These are phyloP conservation scores for Talaromyces wortmannii DNA, from an alignment of 495 filamentous ascomycete species.

Conservation along the genomic window DNA sequence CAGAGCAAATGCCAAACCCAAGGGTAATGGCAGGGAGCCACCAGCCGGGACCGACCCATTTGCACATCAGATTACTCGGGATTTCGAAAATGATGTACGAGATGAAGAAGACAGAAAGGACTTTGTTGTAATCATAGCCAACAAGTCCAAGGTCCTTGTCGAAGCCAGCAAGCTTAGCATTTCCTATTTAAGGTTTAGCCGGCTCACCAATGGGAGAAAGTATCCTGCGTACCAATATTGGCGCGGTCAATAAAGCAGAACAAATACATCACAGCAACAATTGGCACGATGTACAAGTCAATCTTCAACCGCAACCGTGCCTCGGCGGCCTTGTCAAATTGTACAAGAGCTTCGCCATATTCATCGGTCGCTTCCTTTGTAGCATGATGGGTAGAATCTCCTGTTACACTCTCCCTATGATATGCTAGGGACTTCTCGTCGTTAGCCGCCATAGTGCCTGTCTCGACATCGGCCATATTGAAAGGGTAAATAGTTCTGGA, in stretches of 20 bases:
- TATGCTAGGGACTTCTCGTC: too few relatives aligned
- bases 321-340: slow-evolving; percentile 55
- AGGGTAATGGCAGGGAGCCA: slow-evolving; percentile 41
- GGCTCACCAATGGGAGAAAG: background rate
- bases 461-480: too few relatives aligned
- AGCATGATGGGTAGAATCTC: too few relatives aligned
- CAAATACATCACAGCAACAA: slow-evolving; percentile 40
- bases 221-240: slow-evolving; percentile 48
- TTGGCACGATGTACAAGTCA: slow-evolving; percentile 39
- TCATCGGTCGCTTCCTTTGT: too few relatives aligned
- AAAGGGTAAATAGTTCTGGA: too few relatives aligned
- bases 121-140: slow-evolving; percentile 26
- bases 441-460: too few relatives aligned
- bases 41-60: slow-evolving; percentile 43
- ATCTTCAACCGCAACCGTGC: slow-evolving; percentile 40
- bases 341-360: slow-evolving; percentile 47
- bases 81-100: too few relatives aligned
- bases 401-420: too few relatives aligned
- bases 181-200: slow-evolving; percentile 16
- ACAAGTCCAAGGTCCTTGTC: slow-evolving; percentile 35
- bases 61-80: slow-evolving; percentile 60
- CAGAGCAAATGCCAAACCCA: slow-evolving; percentile 40
- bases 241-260: slow-evolving; percentile 53
- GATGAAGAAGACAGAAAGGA: slow-evolving; percentile 35
- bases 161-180: slow-evolving; percentile 31